Conservation (phyloP, 1,284 basidiomycete genomes). For the Cutaneotrichosporon cavernicola region DNA sequence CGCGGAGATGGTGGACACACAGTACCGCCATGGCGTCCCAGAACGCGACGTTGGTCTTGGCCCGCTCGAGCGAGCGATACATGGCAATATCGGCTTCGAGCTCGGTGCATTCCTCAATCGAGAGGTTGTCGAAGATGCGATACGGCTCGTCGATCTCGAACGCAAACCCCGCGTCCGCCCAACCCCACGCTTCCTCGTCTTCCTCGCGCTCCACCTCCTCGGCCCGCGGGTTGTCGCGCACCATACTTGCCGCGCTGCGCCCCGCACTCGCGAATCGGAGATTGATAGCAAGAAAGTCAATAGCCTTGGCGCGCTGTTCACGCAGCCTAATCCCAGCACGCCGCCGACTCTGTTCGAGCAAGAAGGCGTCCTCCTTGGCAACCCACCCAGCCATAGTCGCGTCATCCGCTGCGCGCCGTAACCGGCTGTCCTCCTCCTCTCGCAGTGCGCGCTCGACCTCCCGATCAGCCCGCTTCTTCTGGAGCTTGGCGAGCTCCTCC, state of each 20-base stretch:
- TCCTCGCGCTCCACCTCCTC: conserved; percentile 55
- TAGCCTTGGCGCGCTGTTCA: conserved; percentile 92
- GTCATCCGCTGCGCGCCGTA: conserved; percentile 85
- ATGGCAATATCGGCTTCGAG: conserved; percentile 91
- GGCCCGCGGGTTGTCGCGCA: conserved; percentile 35
- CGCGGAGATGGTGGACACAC: conserved; percentile 86
- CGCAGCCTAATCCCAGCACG: conserved; percentile 90
- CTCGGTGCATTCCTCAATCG: conserved; percentile 83
- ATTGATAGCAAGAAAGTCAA: conserved; percentile 91
- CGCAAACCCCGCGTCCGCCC: conserved; percentile 82
- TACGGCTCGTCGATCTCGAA: conserved; percentile 98
- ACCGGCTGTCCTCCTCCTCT: conserved; percentile 87
- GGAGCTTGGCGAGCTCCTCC: conserved; percentile 90
- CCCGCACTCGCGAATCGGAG: conserved; percentile 72
- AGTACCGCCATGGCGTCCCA: conserved; percentile 99
- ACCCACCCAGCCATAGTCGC: conserved; percentile 98
- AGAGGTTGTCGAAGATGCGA: conserved; percentile 91
- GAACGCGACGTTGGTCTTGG: conserved; percentile 85
- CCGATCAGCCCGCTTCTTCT: conserved; percentile 82
- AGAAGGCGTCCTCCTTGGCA: conserved; percentile 94
- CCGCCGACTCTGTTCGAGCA: conserved; percentile 87
- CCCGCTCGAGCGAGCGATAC: conserved; percentile 83
- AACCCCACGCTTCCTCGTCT: conserved; percentile 65
- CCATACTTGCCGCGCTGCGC: conserved; percentile 44
- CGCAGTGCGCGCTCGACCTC: conserved; percentile 82